Conservation (phyloP, 768 basidiomycete genomes). For the Podaxis rugospora region DNA sequence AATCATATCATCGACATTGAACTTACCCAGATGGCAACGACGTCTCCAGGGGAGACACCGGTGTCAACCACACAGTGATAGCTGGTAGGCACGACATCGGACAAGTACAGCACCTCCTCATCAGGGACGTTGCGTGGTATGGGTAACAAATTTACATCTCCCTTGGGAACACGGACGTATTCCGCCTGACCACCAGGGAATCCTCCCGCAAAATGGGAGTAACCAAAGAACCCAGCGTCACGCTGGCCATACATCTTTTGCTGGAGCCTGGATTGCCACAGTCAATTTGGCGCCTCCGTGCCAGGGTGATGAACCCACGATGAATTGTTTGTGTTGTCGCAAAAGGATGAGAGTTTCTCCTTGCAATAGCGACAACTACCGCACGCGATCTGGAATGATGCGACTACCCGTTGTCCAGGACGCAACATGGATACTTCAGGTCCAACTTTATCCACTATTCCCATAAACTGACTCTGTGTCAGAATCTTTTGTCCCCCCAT, state of each 20-base stretch:
- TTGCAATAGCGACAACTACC: slow-evolving; percentile 71
- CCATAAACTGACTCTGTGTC: slow-evolving; percentile 47
- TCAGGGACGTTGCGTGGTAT: slow-evolving; percentile 62
- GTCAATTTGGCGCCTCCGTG: background rate
- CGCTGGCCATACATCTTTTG: slow-evolving; percentile 61
- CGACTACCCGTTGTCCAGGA: slow-evolving; percentile 70
- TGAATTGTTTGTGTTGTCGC: slow-evolving; percentile 68
- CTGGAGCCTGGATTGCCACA: slow-evolving; percentile 32
- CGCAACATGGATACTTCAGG: slow-evolving; percentile 56
- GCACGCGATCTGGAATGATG: slow-evolving; percentile 75
- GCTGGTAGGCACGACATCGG: slow-evolving; percentile 64
- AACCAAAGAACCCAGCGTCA: slow-evolving; percentile 70
- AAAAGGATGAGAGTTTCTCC: slow-evolving; percentile 68
- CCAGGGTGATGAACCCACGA: slow-evolving; percentile 33
- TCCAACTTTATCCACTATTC: slow-evolving; percentile 62
- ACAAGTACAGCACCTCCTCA: slow-evolving; percentile 55
- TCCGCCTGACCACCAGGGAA: slow-evolving; percentile 76
- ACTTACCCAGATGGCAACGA: slow-evolving; percentile 67
- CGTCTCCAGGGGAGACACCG: slow-evolving; percentile 66
- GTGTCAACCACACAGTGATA: slow-evolving; percentile 76
- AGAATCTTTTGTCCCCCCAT: background rate
- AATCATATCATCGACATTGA: background rate
- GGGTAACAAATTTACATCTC: slow-evolving; percentile 66
- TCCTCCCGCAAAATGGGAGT: slow-evolving; percentile 69
- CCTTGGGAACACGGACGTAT: slow-evolving; percentile 68